Evolutionary conservation across 1,284 basidiomycete species (phyloP).

Genomic region (Pseudozyma thailandica): DNA sequence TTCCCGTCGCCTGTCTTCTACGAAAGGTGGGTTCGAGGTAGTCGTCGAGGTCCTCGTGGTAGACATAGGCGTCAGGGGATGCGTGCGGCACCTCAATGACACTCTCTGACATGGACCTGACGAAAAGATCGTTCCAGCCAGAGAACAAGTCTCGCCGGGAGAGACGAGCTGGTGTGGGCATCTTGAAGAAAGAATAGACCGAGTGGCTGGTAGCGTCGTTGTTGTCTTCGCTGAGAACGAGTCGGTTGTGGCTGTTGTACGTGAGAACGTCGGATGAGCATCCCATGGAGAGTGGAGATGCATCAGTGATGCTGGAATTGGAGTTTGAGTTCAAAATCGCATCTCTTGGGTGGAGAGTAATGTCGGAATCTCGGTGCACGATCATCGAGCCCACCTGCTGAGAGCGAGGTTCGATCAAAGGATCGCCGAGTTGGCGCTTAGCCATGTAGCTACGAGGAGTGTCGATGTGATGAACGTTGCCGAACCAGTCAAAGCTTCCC

Average conservation of each 20-base stretch:
- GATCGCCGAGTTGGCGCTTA: conserved; percentile 38
- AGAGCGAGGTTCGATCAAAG: conserved; percentile 31
- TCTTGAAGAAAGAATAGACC: conserved; percentile 57
- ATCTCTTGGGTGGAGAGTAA: conserved; percentile 30
- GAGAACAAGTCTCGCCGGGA: conserved; percentile 39
- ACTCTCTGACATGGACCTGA: conserved; percentile 12
- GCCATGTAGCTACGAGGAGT: conserved; percentile 39
- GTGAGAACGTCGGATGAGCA: conserved; percentile 50
- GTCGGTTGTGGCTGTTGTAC: conserved; percentile 54
- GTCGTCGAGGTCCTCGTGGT: conserved; percentile 38
- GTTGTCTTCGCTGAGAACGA: conserved; percentile 45
- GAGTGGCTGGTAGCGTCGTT: conserved; percentile 49
- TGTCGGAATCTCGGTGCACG: conserved; percentile 57
- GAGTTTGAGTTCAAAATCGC: background rate
- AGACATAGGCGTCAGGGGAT: conserved; percentile 25
- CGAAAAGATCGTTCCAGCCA: conserved; percentile 37
- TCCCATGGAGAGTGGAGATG: conserved; percentile 13
- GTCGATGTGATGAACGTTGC: conserved; percentile 57
- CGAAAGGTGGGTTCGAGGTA: conserved; percentile 41
- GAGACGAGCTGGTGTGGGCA: conserved; percentile 35
- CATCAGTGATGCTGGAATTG: conserved; percentile 4
- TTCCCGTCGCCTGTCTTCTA: conserved; percentile 61
- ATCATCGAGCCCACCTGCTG: conserved; percentile 31
- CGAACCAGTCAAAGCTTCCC: conserved; percentile 59
- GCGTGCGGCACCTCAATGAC: conserved; percentile 29